phyloP scores from a whole-genome alignment of 768 basidiomycete genomes.

The Hydnum rufescens region DNA sequence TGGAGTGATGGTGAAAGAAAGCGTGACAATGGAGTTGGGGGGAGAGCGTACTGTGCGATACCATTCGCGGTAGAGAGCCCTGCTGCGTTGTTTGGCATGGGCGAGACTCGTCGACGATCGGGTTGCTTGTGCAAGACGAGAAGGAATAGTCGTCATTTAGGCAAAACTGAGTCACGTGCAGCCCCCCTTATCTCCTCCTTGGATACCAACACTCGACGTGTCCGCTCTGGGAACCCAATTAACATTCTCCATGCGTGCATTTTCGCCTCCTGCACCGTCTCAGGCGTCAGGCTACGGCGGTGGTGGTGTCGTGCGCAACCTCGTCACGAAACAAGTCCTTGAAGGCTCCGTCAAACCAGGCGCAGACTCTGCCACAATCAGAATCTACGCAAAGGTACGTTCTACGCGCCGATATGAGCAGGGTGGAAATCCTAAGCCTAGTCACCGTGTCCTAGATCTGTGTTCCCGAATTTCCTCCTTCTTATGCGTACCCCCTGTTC shows the following conservation, averaged over 20 bases:
- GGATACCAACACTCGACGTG: too few relatives aligned
- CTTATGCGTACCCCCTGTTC: neutral
- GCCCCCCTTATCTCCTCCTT: too few relatives aligned
- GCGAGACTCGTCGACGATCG: conserved; percentile 32
- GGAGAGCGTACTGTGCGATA: conserved; percentile 56
- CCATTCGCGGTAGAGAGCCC: conserved; percentile 83
- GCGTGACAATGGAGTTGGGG: conserved; percentile 4
- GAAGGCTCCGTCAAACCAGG: neutral
- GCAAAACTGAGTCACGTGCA: neutral
- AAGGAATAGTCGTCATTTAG: conserved; percentile 65
- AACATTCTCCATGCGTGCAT: neutral
- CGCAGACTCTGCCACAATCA: neutral
- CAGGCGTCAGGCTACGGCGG: neutral
- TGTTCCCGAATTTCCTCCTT: neutral
- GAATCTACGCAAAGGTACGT: neutral
- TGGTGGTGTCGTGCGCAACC: neutral
- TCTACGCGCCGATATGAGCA: neutral
- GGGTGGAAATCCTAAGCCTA: neutral
- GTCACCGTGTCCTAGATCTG: neutral
- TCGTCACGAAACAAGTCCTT: neutral
- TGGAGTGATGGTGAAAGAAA: neutral
- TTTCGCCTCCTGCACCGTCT: neutral
- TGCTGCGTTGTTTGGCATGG: conserved; percentile 47
- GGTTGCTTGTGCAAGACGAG: conserved; percentile 60
- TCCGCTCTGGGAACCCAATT: too few relatives aligned